Evolutionary conservation across 164 flowering plant genomes (phyloP), one percentile per base, ranked within the genome.

Genomic region (Stephania cephalantha): DNA sequence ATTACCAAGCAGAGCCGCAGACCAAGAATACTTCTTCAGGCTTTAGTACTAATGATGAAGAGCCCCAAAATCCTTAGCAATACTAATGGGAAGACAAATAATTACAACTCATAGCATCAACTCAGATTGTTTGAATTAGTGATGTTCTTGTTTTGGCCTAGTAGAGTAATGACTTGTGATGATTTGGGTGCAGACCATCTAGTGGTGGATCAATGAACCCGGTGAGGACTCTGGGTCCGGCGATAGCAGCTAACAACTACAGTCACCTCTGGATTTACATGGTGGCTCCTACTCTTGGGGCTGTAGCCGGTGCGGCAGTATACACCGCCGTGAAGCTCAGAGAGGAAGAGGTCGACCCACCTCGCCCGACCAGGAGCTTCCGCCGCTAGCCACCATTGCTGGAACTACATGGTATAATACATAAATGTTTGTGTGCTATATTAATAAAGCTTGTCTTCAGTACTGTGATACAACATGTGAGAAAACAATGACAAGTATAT

Each of bases 201-300:
- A 91, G 84, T 25, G 99, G 99, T 46, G 97, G 85, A 25, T 91
- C 97, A 9, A 93, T 93, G 97, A 93, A 93, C 74, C 97, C 96
- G 0, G 96, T 91, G 64, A 65, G 97, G 72, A 91, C 94, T 1
- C 80, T 93, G 5, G 97, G 97, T 1, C 97, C 97, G 50, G 97
- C 97, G 0, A 81, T 93, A 11, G 98, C 98, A 71, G 86, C 98
- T n/a, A 89, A 90, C 72, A 90, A 90, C 74, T 93, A 91, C 84
- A 81, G 46, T 31, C 74, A 52, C 1, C 22, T 93, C 7, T 93
- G 96, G 98, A 74, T 93, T 29, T 93, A 89, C 78, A 44, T 93
- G 81, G 79, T 93, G 78, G 96, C 96, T 0, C 98, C 96, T 2
- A 87, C 91, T 9, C 86, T 93, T 0, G 98, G 98, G 8, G 94